Percentiles rank a stretch among this genome's conserved stretches.
Evolutionary conservation across 257 asterid species (phyloP).

Genomic region (Lycium ferocissimum): DNA sequence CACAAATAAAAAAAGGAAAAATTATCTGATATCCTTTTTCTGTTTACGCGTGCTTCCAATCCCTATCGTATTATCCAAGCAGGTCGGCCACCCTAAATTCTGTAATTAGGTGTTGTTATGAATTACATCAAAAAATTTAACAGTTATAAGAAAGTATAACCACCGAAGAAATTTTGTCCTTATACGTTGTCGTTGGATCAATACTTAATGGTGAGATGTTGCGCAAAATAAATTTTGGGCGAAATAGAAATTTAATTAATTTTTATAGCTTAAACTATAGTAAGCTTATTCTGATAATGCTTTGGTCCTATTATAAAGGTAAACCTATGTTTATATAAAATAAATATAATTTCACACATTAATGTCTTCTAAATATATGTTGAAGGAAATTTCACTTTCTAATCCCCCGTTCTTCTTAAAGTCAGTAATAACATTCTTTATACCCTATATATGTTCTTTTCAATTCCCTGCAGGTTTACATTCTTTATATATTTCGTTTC

Average conservation of each 20-base stretch:
- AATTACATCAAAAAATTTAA: neutral
- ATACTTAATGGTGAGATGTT: neutral
- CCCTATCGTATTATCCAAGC: slow-evolving; percentile 2
- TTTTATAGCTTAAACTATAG: neutral
- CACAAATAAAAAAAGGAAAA: no score
- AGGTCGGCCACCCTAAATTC: slow-evolving; percentile 23
- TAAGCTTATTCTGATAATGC: neutral
- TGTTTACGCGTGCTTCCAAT: neutral
- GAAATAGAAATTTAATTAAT: neutral
- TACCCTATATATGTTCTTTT: neutral
- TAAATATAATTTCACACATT: no score
- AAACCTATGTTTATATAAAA: no score
- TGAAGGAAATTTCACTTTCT: no score
- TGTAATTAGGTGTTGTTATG: neutral
- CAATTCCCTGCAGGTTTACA: no score
- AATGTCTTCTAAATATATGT: no score
- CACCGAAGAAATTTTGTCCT: neutral
- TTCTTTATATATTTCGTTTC: no score
- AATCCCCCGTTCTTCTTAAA: no score
- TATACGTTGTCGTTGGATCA: neutral
- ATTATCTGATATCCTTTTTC: neutral
- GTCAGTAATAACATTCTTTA: neutral
- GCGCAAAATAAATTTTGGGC: neutral
- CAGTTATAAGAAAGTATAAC: neutral
- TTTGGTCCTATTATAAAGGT: neutral